Conservation (phyloP, 2,329 filamentous ascomycete genomes). For the Calonectria honghensis region DNA sequence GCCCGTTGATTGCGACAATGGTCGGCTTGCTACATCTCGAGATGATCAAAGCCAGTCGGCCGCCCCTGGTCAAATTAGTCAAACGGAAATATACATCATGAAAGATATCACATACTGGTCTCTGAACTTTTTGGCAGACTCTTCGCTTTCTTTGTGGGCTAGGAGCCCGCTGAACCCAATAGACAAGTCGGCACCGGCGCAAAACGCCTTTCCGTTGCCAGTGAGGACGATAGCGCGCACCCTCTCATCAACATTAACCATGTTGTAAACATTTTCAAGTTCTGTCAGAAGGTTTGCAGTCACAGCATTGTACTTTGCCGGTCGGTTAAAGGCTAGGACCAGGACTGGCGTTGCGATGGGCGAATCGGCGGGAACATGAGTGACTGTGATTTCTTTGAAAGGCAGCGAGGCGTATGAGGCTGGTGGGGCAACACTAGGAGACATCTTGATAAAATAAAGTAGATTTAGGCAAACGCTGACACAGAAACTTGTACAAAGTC, state of each 20-base stretch:
- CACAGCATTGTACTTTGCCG: constrained; percentile 73
- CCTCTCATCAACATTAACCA: constrained; percentile 74
- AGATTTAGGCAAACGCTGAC: neutral
- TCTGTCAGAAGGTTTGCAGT: constrained; percentile 64
- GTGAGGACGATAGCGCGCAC: constrained; percentile 77
- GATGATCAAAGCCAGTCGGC: constrained; percentile 29
- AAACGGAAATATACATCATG: neutral
- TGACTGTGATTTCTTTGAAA: constrained; percentile 28
- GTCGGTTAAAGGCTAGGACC: constrained; percentile 71
- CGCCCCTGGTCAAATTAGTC: constrained; percentile 9
- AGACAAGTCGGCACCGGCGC: constrained; percentile 76
- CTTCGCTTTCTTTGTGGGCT: constrained; percentile 32
- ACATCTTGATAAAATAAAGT: neutral
- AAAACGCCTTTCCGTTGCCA: constrained; percentile 77
- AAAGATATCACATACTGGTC: constrained; percentile 18
- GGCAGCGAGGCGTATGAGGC: constrained; percentile 22
- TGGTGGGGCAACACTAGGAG: neutral
- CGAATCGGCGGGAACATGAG: constrained; percentile 21
- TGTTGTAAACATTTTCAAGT: constrained; percentile 68
- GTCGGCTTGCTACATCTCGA: constrained; percentile 36
- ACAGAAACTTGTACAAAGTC: neutral
- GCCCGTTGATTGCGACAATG: constrained; percentile 39
- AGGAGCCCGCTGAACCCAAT: constrained; percentile 31
- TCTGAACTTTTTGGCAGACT: constrained; percentile 22
- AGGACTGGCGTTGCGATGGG: constrained; percentile 59